Evolutionary conservation across 768 basidiomycete genomes (phyloP), one percentile per base, ranked within the genome.

Genomic region (Auriscalpium microsporum): DNA sequence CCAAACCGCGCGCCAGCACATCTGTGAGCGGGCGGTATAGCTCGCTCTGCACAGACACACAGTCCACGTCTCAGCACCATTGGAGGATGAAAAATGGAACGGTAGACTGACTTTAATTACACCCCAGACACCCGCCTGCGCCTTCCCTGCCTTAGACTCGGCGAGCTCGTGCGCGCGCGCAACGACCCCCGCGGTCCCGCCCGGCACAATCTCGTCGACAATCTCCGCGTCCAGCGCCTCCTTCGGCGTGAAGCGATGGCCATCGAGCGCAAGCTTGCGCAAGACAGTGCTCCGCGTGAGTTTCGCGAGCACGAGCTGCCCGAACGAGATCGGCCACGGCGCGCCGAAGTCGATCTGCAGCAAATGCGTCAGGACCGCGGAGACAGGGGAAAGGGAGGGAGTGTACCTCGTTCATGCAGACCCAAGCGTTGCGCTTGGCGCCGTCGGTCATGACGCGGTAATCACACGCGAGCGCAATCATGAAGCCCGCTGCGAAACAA

Each of bases 361-460:
- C 28, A 23, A 19, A 34, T 51, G 35, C 28, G 49, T 37, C 45
- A 36, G 40, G 55, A 45, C 34, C 17, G 17, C 17, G 17, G 45
- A 65, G 65, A 51, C 53, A 89, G 23, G n/a, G n/a, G 47, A 28
- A 5, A 28, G 23, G 16, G 23, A 28, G 23, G 28, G 14, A 37
- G 34, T 16, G 14, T 13, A 59, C 87, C 74, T 95, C 94, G 65
- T 95, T 97, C 93, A 96, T 95, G 67, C 85, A 90, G 51, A 90
- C 70, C 87, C 91, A 94, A 1, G 87, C 85, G 64, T 84, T 83
- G 34, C 84, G 84, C 62, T 77, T 79, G 63, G 75, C 83, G 14
- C 86, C 92, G 60, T 89, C 84, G 13, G 83, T 89, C 84, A 94
- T 93, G 54, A 95, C 77, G 42, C 93, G 81, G 71, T 90, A 94